Evolutionary conservation across 129 eudicot genomes (phyloP).

Genomic region (Kitagawia praeruptora): DNA sequence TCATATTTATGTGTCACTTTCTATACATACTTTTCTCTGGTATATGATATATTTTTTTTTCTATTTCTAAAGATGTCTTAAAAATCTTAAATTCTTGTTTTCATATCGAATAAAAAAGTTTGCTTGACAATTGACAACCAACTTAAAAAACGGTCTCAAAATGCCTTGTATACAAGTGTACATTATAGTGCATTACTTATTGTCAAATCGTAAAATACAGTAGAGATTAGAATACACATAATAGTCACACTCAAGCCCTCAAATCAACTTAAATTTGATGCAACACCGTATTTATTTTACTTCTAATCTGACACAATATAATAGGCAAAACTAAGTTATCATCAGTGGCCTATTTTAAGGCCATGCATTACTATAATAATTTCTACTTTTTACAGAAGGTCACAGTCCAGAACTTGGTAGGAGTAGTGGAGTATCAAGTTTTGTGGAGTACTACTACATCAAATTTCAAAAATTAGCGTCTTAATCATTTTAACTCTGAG

Average conservation of each 20-base stretch:
- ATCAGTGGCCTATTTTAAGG: not conserved
- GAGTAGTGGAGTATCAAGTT: too few species aligned
- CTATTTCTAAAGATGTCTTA: too few species aligned
- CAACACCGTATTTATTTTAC: not conserved
- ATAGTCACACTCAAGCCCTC: not conserved
- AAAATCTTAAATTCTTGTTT: too few species aligned
- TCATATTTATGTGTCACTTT: too few species aligned
- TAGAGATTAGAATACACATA: not conserved
- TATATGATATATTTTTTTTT: too few species aligned
- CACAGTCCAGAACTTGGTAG: not conserved
- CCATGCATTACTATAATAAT: not conserved
- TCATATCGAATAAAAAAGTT: too few species aligned
- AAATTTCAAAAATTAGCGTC: not conserved
- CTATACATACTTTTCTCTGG: too few species aligned
- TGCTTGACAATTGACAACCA: too few species aligned
- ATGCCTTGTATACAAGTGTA: too few species aligned
- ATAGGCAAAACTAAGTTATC: not conserved
- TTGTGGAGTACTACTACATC: not conserved
- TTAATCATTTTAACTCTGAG: not conserved
- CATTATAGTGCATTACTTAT: not conserved
- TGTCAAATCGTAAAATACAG: not conserved
- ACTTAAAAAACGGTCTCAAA: too few species aligned
- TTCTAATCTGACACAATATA: not conserved
- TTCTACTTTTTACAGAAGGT: not conserved
- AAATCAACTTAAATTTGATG: slow-evolving; percentile 9